Percentiles rank a stretch among this genome's conserved stretches.
Conservation (phyloP, 345 rosid species). For the Syzygium aqueum region DNA sequence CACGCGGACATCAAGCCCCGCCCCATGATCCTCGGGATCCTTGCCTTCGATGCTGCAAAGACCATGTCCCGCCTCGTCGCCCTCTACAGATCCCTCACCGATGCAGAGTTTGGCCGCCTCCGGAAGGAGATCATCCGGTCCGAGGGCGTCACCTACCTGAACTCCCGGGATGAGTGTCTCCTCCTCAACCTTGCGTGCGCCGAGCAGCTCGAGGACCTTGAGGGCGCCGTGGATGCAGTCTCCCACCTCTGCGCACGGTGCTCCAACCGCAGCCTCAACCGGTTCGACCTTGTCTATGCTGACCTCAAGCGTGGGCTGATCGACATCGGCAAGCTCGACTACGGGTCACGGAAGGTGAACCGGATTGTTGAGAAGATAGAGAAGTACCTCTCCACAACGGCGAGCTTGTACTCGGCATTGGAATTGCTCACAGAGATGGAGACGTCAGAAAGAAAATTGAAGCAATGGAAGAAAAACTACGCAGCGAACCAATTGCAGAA, state of each 20-base stretch:
- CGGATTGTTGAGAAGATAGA: constrained; percentile 29
- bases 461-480: constrained; percentile 11
- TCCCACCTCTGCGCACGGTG: constrained; percentile 26
- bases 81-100: constrained; percentile 25
- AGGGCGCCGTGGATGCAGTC: constrained; percentile 11
- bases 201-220: constrained; percentile 39
- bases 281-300: constrained; percentile 14
- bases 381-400: constrained; percentile 19
- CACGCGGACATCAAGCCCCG: background rate
- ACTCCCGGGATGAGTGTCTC: constrained; percentile 18
- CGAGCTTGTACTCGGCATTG: constrained; percentile 11
- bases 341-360: constrained; percentile 5
- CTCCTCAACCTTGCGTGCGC: constrained; percentile 28
- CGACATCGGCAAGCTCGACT: constrained; percentile 2
- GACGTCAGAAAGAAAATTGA: constrained; percentile 21
- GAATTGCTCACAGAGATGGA: constrained; percentile 26
- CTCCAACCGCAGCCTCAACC: constrained; percentile 5
- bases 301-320: constrained; percentile 18
- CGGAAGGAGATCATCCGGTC: constrained; percentile 19
- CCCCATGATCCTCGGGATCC: constrained; percentile 23
- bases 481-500: background rate
- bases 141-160: constrained; percentile 26
- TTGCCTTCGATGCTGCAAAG: constrained; percentile 40
- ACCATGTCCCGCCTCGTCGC: constrained; percentile 33
- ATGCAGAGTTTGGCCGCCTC: constrained; percentile 17